These are phyloP conservation scores for Blastobotrys proliferans DNA, from an alignment of 1,139 yeast species.

Conservation along the genomic window DNA sequence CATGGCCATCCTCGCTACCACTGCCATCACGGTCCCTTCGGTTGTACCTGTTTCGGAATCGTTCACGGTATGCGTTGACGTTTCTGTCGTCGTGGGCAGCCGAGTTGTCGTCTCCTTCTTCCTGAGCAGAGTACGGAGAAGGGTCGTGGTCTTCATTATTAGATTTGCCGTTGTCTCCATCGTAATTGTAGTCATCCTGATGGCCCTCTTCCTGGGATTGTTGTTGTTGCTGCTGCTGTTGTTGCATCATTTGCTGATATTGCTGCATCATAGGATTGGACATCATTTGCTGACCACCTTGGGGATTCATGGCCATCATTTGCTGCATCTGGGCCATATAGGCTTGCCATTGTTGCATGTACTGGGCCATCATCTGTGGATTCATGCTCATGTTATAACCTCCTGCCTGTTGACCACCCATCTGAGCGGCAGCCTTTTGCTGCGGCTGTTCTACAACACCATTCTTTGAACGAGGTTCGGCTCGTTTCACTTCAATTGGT, in stretches of 20 bases:
- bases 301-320: slow-evolving; percentile 27
- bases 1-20: slow-evolving; percentile 13
- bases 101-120: slow-evolving; percentile 13
- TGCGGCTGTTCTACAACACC: slow-evolving; percentile 17
- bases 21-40: slow-evolving; percentile 26
- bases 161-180: slow-evolving; percentile 8
- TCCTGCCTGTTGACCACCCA: slow-evolving; percentile 22
- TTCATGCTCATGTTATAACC: slow-evolving; percentile 50
- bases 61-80: slow-evolving; percentile 26
- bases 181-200: slow-evolving; percentile 15
- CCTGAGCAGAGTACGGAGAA: slow-evolving; percentile 19
- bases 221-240: slow-evolving; percentile 13
- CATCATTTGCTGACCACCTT: slow-evolving; percentile 12
- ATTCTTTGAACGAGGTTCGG: slow-evolving; percentile 72
- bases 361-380: slow-evolving; percentile 85
- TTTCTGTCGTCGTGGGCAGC: slow-evolving; percentile 19
- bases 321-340: slow-evolving; percentile 44
- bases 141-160: slow-evolving; percentile 5
- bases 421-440: slow-evolving; percentile 36
- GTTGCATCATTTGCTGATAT: slow-evolving; percentile 16
- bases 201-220: slow-evolving; percentile 6
- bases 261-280: slow-evolving; percentile 22
- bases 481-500: slow-evolving; percentile 93
- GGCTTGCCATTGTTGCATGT: slow-evolving; percentile 82
- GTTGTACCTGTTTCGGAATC: slow-evolving; percentile 23